Conservation (phyloP, 345 rosid genomes). For the Kernera saxatilis region DNA sequence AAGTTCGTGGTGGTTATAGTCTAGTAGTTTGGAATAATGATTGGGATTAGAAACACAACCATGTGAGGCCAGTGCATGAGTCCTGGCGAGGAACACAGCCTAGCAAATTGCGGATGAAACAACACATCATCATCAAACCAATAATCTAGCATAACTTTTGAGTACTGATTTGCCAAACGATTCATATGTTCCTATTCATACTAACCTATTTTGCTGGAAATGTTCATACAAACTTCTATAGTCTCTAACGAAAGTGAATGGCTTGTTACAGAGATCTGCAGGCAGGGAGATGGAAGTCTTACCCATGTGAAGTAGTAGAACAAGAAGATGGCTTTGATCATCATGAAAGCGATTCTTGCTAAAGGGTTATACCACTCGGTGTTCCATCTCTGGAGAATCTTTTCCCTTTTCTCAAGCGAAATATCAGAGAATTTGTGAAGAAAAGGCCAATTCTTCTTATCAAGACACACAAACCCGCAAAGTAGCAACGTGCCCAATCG, state of each 20-base stretch:
- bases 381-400: conserved; percentile 54
- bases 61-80: neutral
- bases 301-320: conserved; percentile 56
- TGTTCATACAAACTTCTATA: neutral
- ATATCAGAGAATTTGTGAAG: conserved; percentile 64
- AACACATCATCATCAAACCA: neutral
- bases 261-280: neutral
- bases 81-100: neutral
- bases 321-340: conserved; percentile 51
- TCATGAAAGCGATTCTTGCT: conserved; percentile 44
- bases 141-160: neutral
- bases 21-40: neutral
- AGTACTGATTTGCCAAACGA: neutral
- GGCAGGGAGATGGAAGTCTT: conserved; percentile 3
- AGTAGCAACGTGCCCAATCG: conserved; percentile 68
- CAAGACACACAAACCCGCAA: conserved; percentile 52
- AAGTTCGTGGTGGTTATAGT: neutral
- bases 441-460: conserved; percentile 49
- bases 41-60: neutral
- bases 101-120: neutral
- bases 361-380: conserved; percentile 38
- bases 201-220: neutral
- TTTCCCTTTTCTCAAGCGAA: conserved; percentile 51
- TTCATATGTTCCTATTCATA: neutral
- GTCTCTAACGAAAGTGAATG: neutral